Conservation (phyloP, 345 rosid genomes). For the Zanthoxylum bungeanum region DNA sequence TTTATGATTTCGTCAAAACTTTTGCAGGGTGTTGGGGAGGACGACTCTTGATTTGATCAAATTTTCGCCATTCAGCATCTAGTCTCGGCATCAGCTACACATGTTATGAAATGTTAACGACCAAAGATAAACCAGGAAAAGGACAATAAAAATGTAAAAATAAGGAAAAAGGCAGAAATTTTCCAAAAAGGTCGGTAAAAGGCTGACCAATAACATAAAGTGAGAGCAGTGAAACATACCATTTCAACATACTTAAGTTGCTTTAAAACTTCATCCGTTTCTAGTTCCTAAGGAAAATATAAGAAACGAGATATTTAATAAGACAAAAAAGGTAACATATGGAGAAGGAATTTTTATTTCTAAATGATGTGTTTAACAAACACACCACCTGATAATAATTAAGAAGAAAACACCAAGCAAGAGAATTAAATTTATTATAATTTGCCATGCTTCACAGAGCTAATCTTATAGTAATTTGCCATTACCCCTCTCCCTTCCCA, state of each 20-base stretch:
- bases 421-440: neutral
- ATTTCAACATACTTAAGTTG: constrained; percentile 68
- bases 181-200: neutral
- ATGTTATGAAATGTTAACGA: constrained; percentile 15
- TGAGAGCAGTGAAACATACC: constrained; percentile 41
- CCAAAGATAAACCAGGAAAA: constrained; percentile 2
- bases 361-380: neutral
- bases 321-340: neutral
- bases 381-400: neutral
- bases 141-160: neutral
- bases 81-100: constrained; percentile 60
- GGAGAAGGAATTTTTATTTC: neutral
- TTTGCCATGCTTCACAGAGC: neutral
- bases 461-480: neutral
- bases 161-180: neutral
- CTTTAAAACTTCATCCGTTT: constrained; percentile 67
- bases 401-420: neutral
- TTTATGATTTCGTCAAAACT: neutral
- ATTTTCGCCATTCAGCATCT: constrained; percentile 37
- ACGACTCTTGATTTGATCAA: constrained; percentile 1
- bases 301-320: constrained; percentile 13
- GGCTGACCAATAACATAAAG: neutral
- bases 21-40: neutral
- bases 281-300: constrained; percentile 64
- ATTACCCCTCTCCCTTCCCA: neutral